Evolutionary conservation across 1,284 basidiomycete species (phyloP).

Genomic region (Austroboletus novae-zelandiae): DNA sequence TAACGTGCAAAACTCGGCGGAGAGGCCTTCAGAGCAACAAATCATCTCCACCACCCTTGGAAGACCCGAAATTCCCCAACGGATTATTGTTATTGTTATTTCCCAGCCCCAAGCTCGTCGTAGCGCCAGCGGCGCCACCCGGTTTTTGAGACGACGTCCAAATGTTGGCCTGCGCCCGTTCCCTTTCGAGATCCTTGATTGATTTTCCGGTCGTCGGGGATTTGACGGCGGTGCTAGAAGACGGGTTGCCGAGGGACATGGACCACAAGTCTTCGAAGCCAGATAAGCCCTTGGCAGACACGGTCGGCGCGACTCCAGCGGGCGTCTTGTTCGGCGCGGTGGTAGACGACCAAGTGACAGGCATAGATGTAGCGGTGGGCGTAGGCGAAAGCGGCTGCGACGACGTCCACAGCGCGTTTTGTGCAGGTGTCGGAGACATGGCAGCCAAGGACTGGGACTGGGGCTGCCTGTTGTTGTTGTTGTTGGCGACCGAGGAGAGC

Average conservation of each 20-base stretch:
- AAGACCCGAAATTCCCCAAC: constrained; percentile 47
- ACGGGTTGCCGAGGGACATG: constrained; percentile 66
- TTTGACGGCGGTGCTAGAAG: constrained; percentile 25
- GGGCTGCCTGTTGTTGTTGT: constrained; percentile 17
- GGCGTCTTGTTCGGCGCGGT: constrained; percentile 14
- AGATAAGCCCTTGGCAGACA: constrained; percentile 35
- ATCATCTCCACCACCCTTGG: constrained; percentile 46
- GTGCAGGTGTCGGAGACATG: constrained; percentile 21
- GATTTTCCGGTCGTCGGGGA: constrained; percentile 54
- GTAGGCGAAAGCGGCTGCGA: constrained; percentile 27
- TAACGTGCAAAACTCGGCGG: neutral
- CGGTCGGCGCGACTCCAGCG: constrained; percentile 22
- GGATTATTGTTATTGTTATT: constrained; percentile 18
- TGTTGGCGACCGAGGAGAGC: constrained; percentile 12
- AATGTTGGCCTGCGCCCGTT: constrained; percentile 75
- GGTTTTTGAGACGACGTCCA: constrained; percentile 58
- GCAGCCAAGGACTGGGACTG: constrained; percentile 18
- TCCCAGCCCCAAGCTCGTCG: constrained; percentile 29
- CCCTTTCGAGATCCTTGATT: constrained; percentile 84
- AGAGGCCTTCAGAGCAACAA: constrained; percentile 42
- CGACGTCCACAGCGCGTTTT: constrained; percentile 23
- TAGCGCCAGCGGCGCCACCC: constrained; percentile 8
- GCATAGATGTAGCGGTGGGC: constrained; percentile 3
- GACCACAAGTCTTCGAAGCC: constrained; percentile 92
- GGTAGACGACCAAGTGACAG: constrained; percentile 7